These are phyloP conservation scores for Coprinopsis sp. DNA, from an alignment of 768 basidiomycete genomes.

Conservation along the genomic window DNA sequence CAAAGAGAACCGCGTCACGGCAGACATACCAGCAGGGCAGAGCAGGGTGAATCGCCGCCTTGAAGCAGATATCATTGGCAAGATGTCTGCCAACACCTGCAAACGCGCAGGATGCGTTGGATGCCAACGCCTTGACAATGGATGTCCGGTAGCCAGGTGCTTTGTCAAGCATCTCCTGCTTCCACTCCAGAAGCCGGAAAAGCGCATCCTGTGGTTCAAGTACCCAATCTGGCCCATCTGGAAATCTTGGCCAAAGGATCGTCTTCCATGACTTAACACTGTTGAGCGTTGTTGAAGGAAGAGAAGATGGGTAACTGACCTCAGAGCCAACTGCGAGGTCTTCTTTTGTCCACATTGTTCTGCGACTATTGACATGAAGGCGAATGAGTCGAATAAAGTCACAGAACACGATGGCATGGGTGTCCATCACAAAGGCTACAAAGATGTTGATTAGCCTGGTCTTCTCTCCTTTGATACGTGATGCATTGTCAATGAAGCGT, in stretches of 20 bases:
- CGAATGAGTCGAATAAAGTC: slow-evolving; percentile 5
- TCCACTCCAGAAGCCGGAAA: too few relatives aligned
- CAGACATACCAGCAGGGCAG: too few relatives aligned
- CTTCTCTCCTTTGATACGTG: background rate
- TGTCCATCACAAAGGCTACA: background rate
- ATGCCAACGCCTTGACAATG: slow-evolving; percentile 6
- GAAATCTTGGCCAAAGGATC: background rate
- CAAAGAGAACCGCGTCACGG: background rate
- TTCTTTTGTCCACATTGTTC: background rate
- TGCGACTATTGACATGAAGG: background rate
- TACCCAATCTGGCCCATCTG: slow-evolving; percentile 6
- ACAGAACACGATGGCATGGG: background rate
- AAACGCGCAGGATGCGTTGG: slow-evolving; percentile 7
- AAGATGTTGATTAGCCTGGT: slow-evolving; percentile 2
- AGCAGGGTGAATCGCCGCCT: slow-evolving; percentile 1
- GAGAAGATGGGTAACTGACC: too few relatives aligned
- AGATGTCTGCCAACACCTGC: slow-evolving; percentile 12
- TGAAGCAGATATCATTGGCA: slow-evolving; percentile 12
- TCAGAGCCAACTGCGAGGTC: slow-evolving; percentile 1
- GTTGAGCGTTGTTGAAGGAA: too few relatives aligned
- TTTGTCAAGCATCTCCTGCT: background rate
- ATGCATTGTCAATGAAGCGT: background rate
- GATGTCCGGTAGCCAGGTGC: background rate
- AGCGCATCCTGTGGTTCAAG: background rate
- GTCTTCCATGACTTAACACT: background rate